A percentile compares a stretch with the other conserved stretches of the same genome.
These are phyloP conservation scores for Leishmania tropica DNA, from an alignment of 208 protist species.

Conservation along the genomic window DNA sequence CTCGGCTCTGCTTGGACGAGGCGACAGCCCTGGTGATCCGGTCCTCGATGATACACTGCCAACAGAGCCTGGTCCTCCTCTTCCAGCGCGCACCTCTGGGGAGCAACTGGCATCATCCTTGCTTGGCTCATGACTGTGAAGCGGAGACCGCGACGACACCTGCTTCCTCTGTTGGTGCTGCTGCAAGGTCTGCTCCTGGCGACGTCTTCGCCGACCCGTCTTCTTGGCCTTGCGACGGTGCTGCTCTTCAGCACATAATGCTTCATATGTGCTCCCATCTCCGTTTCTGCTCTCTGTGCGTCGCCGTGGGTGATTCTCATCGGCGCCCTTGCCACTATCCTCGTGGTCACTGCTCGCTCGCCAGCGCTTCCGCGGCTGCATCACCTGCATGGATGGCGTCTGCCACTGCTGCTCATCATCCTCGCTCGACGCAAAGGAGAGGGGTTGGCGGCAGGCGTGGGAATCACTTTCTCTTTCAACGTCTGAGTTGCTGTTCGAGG, in stretches of 20 bases:
- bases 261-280: neutral
- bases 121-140: neutral
- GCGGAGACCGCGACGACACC: conserved; percentile 1
- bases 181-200: conserved; percentile 15
- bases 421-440: conserved; percentile 9
- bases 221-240: conserved; percentile 26
- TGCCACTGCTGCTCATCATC: conserved; percentile 5
- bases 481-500: neutral
- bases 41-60: conserved; percentile 6
- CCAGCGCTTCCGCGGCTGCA: neutral
- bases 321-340: neutral
- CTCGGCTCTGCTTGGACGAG: conserved; percentile 2
- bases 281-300: neutral
- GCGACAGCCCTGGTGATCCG: conserved; percentile 19
- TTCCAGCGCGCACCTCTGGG: conserved; percentile 13
- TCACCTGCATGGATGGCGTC: neutral
- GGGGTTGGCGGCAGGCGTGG: neutral
- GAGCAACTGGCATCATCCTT: conserved; percentile 12
- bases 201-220: conserved; percentile 21
- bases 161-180: conserved; percentile 8
- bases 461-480: neutral
- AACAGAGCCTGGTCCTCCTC: neutral
- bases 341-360: neutral
- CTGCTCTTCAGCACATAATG: neutral
- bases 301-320: neutral